These are phyloP conservation scores for Magnaporthiopsis rhizophila DNA, from an alignment of 2,329 filamentous ascomycete genomes.

Conservation along the genomic window DNA sequence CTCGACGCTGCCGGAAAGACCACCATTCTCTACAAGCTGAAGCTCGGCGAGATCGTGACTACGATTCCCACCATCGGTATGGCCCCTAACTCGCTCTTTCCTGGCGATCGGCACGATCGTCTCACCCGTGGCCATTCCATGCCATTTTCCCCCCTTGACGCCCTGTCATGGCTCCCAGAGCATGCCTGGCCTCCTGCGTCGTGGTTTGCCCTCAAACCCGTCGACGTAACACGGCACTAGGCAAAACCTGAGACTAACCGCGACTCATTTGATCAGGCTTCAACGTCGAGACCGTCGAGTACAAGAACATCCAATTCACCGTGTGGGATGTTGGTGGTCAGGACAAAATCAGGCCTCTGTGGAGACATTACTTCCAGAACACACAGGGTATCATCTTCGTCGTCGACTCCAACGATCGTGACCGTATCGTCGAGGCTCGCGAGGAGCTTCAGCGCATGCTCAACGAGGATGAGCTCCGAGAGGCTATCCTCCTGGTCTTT, in stretches of 20 bases:
- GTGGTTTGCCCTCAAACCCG: not conserved
- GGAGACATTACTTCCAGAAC: conserved; percentile 99
- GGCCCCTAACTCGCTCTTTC: conserved; percentile 19
- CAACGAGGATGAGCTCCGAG: conserved; percentile 97
- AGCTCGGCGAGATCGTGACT: conserved; percentile 98
- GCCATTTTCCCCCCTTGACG: too few species aligned
- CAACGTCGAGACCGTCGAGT: conserved; percentile 99
- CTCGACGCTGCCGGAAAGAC: conserved; percentile 99
- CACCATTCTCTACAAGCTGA: conserved; percentile 99
- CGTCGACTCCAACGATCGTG: conserved; percentile 97
- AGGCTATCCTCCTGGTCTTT: conserved; percentile 93
- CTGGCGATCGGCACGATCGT: not conserved
- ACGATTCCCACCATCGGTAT: conserved; percentile 97
- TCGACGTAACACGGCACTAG: not conserved
- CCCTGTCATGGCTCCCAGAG: too few species aligned
- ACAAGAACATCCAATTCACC: conserved; percentile 99
- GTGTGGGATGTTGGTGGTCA: conserved; percentile 99
- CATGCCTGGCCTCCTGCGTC: not conserved
- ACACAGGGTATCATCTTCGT: conserved; percentile 99
- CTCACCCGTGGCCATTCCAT: too few species aligned
- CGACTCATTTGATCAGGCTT: conserved; percentile 53
- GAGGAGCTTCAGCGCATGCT: conserved; percentile 97
- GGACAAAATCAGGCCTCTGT: conserved; percentile 99
- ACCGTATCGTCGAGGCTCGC: conserved; percentile 93
- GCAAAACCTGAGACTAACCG: too few species aligned